Percentiles rank a stretch among this genome's conserved stretches.
Evolutionary conservation across 768 basidiomycete species (phyloP).

Genomic region (Boletus tomentosulus): DNA sequence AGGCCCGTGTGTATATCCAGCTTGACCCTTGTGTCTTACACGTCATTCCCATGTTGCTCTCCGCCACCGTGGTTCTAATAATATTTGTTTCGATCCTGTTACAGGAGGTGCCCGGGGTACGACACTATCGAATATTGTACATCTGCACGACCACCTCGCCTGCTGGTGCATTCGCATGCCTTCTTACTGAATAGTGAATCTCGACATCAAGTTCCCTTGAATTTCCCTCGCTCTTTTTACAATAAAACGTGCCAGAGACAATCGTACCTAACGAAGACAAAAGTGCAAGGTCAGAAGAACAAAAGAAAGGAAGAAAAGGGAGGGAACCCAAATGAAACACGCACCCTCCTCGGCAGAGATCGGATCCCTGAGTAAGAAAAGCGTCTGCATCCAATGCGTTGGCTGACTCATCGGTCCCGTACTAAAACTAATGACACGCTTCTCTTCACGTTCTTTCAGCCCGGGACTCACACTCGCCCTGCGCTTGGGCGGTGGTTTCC

Average conservation of each 20-base stretch:
- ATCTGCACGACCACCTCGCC: slow-evolving; percentile 63
- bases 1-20: too few species aligned
- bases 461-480: slow-evolving; percentile 51
- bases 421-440: slow-evolving; percentile 67
- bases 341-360: slow-evolving; percentile 71
- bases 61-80: not conserved
- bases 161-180: slow-evolving; percentile 31
- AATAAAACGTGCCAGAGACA: slow-evolving; percentile 78
- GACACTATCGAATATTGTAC: slow-evolving; percentile 64
- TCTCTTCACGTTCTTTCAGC: slow-evolving; percentile 38
- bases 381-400: slow-evolving; percentile 96
- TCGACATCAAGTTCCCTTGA: slow-evolving; percentile 88
- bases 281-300: not conserved
- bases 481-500: slow-evolving; percentile 55
- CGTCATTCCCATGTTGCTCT: not conserved
- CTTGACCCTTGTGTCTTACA: too few species aligned
- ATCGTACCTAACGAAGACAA: slow-evolving; percentile 49
- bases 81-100: not conserved
- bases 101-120: not conserved
- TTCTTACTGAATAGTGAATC: slow-evolving; percentile 66
- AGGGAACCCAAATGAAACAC: slow-evolving; percentile 16
- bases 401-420: slow-evolving; percentile 84
- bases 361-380: slow-evolving; percentile 81
- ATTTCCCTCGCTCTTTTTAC: slow-evolving; percentile 75
- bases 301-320: not conserved